phyloP scores from a whole-genome alignment of 352 stramenopile genomes.

The Pythium rhizo-oryzae region DNA sequence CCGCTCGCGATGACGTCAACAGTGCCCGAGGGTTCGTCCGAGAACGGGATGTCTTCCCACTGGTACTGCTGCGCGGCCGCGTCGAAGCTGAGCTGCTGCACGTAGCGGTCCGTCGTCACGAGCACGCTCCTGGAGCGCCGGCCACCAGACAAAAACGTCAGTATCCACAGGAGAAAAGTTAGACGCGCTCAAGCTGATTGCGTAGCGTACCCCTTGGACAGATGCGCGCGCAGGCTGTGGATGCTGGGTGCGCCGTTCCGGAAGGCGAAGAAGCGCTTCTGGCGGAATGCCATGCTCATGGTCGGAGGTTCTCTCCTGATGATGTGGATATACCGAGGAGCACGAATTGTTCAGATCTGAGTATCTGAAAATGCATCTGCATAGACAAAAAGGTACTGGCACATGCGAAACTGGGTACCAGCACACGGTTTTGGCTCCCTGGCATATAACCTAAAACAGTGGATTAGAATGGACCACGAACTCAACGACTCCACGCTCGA shows the following conservation, averaged over 20 bases:
- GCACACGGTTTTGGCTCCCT: too few relatives aligned
- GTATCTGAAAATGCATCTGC: too few relatives aligned
- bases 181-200: background rate
- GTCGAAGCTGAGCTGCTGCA: slow-evolving; percentile 46
- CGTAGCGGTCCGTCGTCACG: slow-evolving; percentile 65
- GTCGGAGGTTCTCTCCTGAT: too few relatives aligned
- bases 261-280: slow-evolving; percentile 75
- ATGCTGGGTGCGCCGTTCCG: slow-evolving; percentile 53
- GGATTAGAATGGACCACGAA: too few relatives aligned
- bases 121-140: slow-evolving; percentile 49
- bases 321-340: too few relatives aligned
- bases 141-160: background rate
- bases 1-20: slow-evolving; percentile 51
- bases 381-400: too few relatives aligned
- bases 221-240: slow-evolving; percentile 46
- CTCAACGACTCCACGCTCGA: too few relatives aligned
- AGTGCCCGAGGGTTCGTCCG: slow-evolving; percentile 21
- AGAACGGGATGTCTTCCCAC: slow-evolving; percentile 41
- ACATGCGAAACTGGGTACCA: too few relatives aligned
- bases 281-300: slow-evolving; percentile 36
- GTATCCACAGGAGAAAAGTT: background rate
- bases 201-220: slow-evolving; percentile 36
- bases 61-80: slow-evolving; percentile 33
- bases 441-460: too few relatives aligned
- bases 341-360: slow-evolving; percentile 14